Percentiles rank a stretch among this genome's conserved stretches.
Conservation (phyloP, 352 stramenopile genomes). For the Globisporangium polare region DNA sequence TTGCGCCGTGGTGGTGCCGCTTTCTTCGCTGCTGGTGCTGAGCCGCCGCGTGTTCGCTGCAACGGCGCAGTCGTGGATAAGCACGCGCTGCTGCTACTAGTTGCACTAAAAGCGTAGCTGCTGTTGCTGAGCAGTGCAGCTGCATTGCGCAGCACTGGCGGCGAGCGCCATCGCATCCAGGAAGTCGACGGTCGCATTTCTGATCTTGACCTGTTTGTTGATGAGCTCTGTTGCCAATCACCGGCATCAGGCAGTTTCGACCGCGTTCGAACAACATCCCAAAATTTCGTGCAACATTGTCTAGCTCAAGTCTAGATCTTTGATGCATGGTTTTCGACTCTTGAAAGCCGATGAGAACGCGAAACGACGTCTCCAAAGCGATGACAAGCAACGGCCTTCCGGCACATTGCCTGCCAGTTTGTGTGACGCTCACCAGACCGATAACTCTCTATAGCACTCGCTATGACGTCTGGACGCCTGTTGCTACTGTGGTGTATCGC, state of each 20-base stretch:
- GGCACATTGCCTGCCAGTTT: neutral
- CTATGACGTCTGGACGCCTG: neutral
- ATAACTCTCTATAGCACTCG: neutral
- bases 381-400: neutral
- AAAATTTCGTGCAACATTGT: neutral
- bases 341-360: neutral
- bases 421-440: neutral
- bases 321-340: too few species aligned
- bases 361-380: neutral
- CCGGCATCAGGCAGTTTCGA: neutral
- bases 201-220: neutral
- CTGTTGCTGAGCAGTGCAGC: neutral
- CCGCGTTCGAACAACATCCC: neutral
- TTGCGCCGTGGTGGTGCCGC: constrained; percentile 10
- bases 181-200: constrained; percentile 5
- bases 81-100: neutral
- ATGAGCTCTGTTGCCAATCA: constrained; percentile 9
- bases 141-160: neutral
- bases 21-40: neutral
- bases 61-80: constrained; percentile 3
- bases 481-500: neutral
- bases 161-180: constrained; percentile 3
- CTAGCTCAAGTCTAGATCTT: neutral
- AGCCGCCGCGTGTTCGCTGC: constrained; percentile 3
- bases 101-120: neutral